Base-by-base conservation (phyloP, 371 early-diverging fungal species). In the Mucor velutinosus region DNA sequence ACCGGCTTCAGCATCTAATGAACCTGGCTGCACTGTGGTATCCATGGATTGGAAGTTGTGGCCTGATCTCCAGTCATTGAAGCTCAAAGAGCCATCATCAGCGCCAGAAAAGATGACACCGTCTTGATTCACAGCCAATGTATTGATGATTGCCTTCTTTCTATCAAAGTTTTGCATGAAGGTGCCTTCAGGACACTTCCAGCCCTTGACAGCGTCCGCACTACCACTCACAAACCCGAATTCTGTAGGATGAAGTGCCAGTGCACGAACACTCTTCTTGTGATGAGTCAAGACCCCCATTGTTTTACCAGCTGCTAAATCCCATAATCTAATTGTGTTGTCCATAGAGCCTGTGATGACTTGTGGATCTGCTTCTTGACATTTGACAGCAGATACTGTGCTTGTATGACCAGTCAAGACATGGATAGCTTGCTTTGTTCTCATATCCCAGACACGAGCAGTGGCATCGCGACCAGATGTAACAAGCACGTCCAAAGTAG, bases 361-460 rank as follows among this genome's bases (percentile, higher is more conserved):
- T 76, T 99, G 98, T 41, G 97, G 98, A 72, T 99, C 98, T 0
- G 93, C 93, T 73, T 93, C 96, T 75, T 98, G 97, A 71, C 92
- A 93, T 71, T 92, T 88, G 55, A 98, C 91, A 55, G 90, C 86
- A 4, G 94, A 86, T 7, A 99, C 90, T 4, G 98, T 97, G 58
- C 87, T 85, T 30, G 80, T 82, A 74, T 99, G 99, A 10, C 98
- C 98, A 1, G 93, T 86, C 58, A 97, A 79, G 0, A 94, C 94
- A 65, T 94, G 96, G n/a, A 97, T 88, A 53, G 91, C 91, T 65
- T 93, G 90, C 76, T 95, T 97, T 35, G 99, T 98, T 64, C 99
- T 89, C 90, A 98, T 96, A 76, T 99, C 98, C 98, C 98, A 99
- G 80, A 93, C 97, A 57, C 99, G 86, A 30, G 94, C 96, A 12